These are phyloP conservation scores for Beauveria rudraprayagi DNA, from an alignment of 2,329 filamentous ascomycete genomes.

Conservation along the genomic window DNA sequence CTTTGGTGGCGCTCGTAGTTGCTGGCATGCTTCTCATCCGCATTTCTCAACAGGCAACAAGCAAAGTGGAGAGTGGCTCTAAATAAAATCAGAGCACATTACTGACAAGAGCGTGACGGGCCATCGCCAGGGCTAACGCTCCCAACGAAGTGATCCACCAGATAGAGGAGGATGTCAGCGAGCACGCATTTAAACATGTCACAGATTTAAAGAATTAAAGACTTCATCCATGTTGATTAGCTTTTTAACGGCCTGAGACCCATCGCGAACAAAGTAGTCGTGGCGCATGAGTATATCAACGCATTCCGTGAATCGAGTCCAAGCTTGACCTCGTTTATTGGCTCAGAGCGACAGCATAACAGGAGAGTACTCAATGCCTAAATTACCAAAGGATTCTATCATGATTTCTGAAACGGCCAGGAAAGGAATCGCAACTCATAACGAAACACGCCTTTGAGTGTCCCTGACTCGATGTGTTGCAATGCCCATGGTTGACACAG, in stretches of 20 bases:
- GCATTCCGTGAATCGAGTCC: no score
- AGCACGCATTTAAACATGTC: slow-evolving; percentile 39
- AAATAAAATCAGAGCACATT: slow-evolving; percentile 37
- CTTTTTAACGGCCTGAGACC: not conserved
- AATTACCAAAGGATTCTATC: no score
- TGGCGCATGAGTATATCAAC: no score
- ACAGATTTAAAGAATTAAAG: slow-evolving; percentile 52
- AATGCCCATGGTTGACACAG: no score
- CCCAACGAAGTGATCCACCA: slow-evolving; percentile 17
- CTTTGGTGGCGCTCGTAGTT: slow-evolving; percentile 40
- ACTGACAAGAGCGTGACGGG: slow-evolving; percentile 46
- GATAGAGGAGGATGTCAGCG: slow-evolving; percentile 22
- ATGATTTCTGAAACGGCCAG: no score
- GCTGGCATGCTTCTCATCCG: slow-evolving; percentile 28
- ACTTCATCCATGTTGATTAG: slow-evolving; percentile 49
- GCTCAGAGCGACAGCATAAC: no score
- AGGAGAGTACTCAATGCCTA: no score
- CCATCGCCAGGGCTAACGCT: slow-evolving; percentile 23
- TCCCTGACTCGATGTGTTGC: no score
- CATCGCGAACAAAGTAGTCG: no score
- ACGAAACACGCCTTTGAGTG: no score
- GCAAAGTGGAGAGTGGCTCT: slow-evolving; percentile 25
- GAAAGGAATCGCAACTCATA: no score
- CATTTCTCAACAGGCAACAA: slow-evolving; percentile 45
- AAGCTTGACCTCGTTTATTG: no score